Evolutionary conservation across 2,329 filamentous ascomycete species (phyloP), one percentile per base, ranked within the genome.

Genomic region (Penicillium sp.): DNA sequence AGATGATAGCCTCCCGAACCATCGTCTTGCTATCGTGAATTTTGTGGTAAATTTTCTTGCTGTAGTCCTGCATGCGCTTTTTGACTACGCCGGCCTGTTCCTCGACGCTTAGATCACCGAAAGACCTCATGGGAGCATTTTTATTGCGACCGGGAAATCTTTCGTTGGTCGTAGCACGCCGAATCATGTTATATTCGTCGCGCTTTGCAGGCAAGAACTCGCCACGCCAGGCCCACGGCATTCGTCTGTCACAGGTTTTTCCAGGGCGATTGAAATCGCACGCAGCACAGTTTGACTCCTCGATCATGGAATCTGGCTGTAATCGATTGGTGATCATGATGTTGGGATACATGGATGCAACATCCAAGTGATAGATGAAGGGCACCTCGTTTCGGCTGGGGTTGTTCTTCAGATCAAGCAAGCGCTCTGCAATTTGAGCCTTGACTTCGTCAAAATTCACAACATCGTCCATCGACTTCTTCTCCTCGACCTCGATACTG

Each of bases 271-370:
- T 98, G 74, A 98, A 98, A 64, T 98, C 94, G 66, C 94, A 98
- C 8, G 93, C 90, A 2, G 93, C 93, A 58, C 94, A 98, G 57
- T 95, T 88, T 0, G 90, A 87, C 63, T 98, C 94, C 33, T 91
- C 76, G 38, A 98, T 94, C 89, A 98, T 94, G n/a, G 93, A 97
- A 65, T 98, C 93, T 0, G 93, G 93, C 56, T 98, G 93, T 32
- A 98, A 69, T 64, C 93, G 86, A 65, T 98, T 98, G 1, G 93
- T 98, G 2, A 94, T 98, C 94, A 98, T 98, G 64, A 98, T 98
- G 67, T 98, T 98, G 7, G 93, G 93, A 63, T 98, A 98, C 93
- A 98, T 98, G 44, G 93, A 96, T 13, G 93, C 93, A 43, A 98
- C 94, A 61, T 98, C 93, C 70, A 98, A 74, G 75, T 98, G 93